A percentile compares a stretch with the other conserved stretches of the same genome.
phyloP scores from a whole-genome alignment of 2,329 filamentous ascomycete species.

The Monilinia fructicola region DNA sequence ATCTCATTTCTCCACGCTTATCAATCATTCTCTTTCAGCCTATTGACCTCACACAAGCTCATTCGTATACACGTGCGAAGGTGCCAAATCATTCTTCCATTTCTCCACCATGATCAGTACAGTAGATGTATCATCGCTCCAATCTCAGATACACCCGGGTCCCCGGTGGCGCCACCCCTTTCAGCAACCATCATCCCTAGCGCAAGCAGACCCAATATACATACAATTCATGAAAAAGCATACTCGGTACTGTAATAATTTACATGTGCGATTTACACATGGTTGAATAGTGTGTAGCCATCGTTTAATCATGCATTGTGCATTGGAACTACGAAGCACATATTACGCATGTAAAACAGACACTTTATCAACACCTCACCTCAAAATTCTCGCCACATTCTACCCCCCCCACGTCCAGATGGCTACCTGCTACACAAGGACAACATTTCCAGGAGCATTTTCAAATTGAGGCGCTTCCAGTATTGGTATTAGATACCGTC shows the following conservation, averaged over 20 bases:
- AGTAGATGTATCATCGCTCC: not conserved
- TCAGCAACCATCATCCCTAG: not conserved
- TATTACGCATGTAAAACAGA: not conserved
- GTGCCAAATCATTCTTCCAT: not conserved
- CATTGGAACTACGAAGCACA: not conserved
- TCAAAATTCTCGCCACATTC: not conserved
- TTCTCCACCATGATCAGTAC: no score
- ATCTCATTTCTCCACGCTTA: slow-evolving; percentile 7
- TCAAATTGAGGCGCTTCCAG: not conserved
- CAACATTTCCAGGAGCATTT: not conserved
- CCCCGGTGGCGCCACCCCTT: not conserved
- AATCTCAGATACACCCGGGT: not conserved
- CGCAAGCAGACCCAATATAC: not conserved
- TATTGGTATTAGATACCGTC: not conserved
- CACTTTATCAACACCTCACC: not conserved
- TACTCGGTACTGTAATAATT: not conserved
- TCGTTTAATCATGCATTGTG: not conserved
- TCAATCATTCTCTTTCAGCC: not conserved
- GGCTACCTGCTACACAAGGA: slow-evolving; percentile 16
- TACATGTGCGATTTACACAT: not conserved
- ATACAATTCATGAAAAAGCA: not conserved
- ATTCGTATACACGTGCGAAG: slow-evolving; percentile 8
- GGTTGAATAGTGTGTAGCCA: not conserved
- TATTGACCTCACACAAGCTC: slow-evolving; percentile 3
- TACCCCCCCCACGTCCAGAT: slow-evolving; percentile 1